Base-by-base conservation (phyloP, 106 monocot species). In the Chionographis japonica region DNA sequence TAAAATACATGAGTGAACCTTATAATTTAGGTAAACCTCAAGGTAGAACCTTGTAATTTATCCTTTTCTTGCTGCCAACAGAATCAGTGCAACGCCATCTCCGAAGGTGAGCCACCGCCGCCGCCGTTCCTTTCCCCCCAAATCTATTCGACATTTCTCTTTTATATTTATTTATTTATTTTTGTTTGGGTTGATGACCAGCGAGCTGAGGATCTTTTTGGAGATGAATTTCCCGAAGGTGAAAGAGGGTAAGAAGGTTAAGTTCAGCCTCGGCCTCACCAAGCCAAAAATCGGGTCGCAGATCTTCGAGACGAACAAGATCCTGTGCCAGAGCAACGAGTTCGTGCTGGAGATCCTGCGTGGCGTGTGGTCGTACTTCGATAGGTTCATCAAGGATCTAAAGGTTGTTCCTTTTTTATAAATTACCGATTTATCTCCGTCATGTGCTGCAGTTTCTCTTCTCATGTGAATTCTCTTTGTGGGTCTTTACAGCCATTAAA, bases 221-320 rank as follows among this genome's bases (percentile, higher is more conserved):
- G 92, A 84, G 54, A 50, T 85, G 13, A 97, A 86, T 67, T 80
- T 97, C 17, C 88, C 86, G 4, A 89, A 87, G 60, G 74, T 50
- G 3, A 92, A 97, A 69, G 89, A 89, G n/a, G n/a, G n/a, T n/a
- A n/a, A n/a, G n/a, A n/a, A n/a, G n/a, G n/a, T n/a, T n/a, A n/a
- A n/a, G n/a, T n/a, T n/a, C n/a, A n/a, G 84, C 66, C 78, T 97
- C n/a, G 95, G 95, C 4, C 80, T 97, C 43, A 74, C 83, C 9
- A 91, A 95, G 41, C 91, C 88, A 4, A 95, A 95, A 67, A 80
- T 91, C n/a, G 88, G 91, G 36, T 89, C 95, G 6, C 91, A 91
- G 61, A 84, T 95, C 61, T 81, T 63, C 40, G 91, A 95, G 58
- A 60, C 72, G 19, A 83, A 82, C 12, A 89, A 91, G 68, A 91